Conservation (phyloP, 2,329 filamentous ascomycete species). For the Scedosporium boydii region DNA sequence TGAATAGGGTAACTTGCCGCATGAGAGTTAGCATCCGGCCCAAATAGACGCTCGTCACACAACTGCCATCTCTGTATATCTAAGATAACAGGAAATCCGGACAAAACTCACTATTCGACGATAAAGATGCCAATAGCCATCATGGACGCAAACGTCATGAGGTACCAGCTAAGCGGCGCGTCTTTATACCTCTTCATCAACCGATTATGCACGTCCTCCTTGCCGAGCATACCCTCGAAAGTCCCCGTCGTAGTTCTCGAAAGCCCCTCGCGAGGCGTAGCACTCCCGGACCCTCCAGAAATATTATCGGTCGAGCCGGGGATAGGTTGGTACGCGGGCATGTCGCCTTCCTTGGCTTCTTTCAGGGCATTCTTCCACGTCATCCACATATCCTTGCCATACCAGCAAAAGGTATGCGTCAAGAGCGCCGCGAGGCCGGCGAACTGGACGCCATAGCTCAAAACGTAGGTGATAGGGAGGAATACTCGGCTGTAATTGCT, state of each 20-base stretch:
- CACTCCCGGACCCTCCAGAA: conserved; percentile 7
- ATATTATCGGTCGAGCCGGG: conserved; percentile 16
- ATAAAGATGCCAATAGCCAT: conserved; percentile 71
- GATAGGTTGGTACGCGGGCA: conserved; percentile 44
- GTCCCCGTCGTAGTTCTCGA: conserved; percentile 11
- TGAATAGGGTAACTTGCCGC: conserved; percentile 60
- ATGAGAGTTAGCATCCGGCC: conserved; percentile 11
- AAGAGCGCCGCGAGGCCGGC: conserved; percentile 70
- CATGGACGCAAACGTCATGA: conserved; percentile 67
- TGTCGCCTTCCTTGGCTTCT: conserved; percentile 46
- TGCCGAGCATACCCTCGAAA: conserved; percentile 49
- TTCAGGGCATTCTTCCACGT: conserved; percentile 64
- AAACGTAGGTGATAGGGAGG: conserved; percentile 75
- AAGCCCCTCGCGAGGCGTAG: not conserved
- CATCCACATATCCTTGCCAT: conserved; percentile 70
- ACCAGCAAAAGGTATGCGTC: conserved; percentile 76
- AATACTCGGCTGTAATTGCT: conserved; percentile 76
- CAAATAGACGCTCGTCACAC: not conserved
- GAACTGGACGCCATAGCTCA: conserved; percentile 81
- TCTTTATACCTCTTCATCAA: conserved; percentile 78
- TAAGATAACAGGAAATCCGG: not conserved
- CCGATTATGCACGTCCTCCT: conserved; percentile 75
- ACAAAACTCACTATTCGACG: conserved; percentile 62
- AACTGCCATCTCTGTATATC: conserved; percentile 1
- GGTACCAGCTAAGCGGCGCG: conserved; percentile 73